Evolutionary conservation across 148 eudicot genomes (phyloP).

Genomic region (Arctostaphylos glauca): DNA sequence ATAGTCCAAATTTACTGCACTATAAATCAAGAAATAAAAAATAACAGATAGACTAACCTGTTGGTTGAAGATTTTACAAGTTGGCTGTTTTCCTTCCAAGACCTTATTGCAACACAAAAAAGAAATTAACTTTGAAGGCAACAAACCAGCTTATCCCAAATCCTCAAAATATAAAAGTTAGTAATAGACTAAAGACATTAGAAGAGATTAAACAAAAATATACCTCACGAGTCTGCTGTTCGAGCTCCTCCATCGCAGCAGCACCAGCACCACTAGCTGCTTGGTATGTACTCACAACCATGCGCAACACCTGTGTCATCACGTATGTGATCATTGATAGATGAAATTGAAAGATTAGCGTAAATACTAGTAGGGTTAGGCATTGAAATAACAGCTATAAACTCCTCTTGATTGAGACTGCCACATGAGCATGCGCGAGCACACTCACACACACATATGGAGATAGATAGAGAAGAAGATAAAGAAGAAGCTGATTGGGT

Average conservation of each 20-base stretch:
- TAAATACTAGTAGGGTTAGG: background rate
- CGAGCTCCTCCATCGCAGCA: constrained; percentile 96
- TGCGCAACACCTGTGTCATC: constrained; percentile 53
- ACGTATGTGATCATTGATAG: background rate
- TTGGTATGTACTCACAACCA: constrained; percentile 97
- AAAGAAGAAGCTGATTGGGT: background rate
- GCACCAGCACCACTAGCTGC: constrained; percentile 99
- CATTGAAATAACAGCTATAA: background rate
- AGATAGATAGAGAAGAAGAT: background rate
- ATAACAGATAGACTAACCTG: constrained; percentile 46
- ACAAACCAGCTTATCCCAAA: background rate
- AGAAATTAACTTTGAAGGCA: constrained; percentile 2
- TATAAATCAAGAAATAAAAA: background rate
- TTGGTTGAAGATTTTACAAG: constrained; percentile 82
- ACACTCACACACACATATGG: background rate
- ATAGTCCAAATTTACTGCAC: constrained; percentile 7
- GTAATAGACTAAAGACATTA: background rate
- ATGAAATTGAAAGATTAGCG: constrained; percentile 1
- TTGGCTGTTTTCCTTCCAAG: constrained; percentile 80
- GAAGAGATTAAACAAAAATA: constrained; percentile 18
- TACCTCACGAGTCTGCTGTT: constrained; percentile 92
- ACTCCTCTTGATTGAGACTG: background rate
- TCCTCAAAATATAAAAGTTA: background rate
- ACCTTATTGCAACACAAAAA: constrained; percentile 39
- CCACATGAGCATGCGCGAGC: no score